phyloP scores from a whole-genome alignment of 768 basidiomycete genomes.

The Chlorophyllum brunneum region DNA sequence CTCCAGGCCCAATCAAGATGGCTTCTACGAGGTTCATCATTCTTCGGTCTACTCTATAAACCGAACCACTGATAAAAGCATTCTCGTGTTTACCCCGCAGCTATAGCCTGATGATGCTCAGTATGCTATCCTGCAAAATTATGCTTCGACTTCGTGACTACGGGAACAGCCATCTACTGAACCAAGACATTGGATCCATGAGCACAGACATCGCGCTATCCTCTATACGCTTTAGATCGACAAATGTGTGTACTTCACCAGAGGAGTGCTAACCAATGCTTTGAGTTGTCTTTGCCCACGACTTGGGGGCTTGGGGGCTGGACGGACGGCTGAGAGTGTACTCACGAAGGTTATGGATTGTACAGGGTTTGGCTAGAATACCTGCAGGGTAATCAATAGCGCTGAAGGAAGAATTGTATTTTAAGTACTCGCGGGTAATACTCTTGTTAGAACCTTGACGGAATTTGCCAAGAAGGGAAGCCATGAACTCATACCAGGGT shows the following conservation, averaged over 20 bases:
- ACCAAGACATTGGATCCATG: not conserved
- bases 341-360: no score
- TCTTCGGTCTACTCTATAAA: not conserved
- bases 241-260: not conserved
- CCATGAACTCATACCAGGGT: no score
- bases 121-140: constrained; percentile 4
- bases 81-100: not conserved
- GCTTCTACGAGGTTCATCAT: not conserved
- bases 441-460: no score
- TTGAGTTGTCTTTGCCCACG: no score
- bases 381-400: no score
- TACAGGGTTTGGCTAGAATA: no score
- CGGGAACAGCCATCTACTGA: constrained; percentile 1
- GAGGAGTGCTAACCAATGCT: not conserved
- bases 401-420: no score
- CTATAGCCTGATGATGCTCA: not conserved
- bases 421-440: no score
- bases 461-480: no score
- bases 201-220: not conserved
- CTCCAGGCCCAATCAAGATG: constrained; percentile 1
- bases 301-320: no score
- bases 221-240: not conserved
- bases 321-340: no score
- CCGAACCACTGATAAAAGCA: not conserved
- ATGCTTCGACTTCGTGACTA: constrained; percentile 6